phyloP scores from a whole-genome alignment of 2,329 filamentous ascomycete species.

The Penicillium brasilianum region DNA sequence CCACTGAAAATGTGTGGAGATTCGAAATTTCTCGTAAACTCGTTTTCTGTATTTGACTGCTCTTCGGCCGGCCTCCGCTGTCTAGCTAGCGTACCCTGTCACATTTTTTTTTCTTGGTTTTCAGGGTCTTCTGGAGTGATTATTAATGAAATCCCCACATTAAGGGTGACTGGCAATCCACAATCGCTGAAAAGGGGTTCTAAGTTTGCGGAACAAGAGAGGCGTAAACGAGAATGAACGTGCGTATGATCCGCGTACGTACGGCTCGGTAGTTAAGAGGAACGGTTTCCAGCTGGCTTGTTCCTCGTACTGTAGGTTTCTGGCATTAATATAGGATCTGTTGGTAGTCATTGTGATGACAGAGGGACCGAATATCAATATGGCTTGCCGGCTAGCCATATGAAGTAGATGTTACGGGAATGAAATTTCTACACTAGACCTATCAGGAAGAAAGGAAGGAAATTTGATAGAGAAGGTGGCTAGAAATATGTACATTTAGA shows the following conservation, averaged over 20 bases:
- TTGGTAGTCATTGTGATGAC: neutral
- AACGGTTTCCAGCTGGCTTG: neutral
- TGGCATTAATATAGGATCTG: neutral
- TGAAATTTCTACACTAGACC: neutral
- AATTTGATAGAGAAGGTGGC: neutral
- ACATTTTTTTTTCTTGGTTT: no score
- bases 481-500: slow-evolving; percentile 1
- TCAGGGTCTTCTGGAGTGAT: neutral
- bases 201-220: neutral
- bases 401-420: neutral
- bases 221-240: neutral
- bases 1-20: neutral
- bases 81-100: neutral
- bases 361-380: no score
- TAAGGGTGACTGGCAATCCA: neutral
- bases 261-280: neutral
- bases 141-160: neutral
- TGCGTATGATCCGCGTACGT: neutral
- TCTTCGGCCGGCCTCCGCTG: neutral
- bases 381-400: neutral
- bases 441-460: neutral
- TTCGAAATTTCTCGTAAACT: neutral
- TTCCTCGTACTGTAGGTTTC: neutral
- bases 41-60: neutral
- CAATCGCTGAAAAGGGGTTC: neutral